A percentile compares a stretch with the other conserved stretches of the same genome.
Conservation (phyloP, 306 rosid species). For the Oemleria cerasiformis region DNA sequence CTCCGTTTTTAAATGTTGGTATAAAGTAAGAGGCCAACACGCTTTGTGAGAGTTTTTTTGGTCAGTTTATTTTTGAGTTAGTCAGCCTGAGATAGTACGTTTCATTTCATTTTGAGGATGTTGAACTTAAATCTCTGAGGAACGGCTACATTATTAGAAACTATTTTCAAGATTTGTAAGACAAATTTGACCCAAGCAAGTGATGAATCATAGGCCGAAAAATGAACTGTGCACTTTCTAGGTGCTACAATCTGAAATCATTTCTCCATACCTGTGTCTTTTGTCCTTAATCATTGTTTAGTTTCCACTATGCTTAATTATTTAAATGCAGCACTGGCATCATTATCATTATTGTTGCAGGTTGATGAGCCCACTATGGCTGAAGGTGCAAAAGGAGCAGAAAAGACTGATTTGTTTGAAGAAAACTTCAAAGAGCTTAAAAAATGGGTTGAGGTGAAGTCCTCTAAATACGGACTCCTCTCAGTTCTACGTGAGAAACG, state of each 20-base stretch:
- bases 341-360: constrained; percentile 33
- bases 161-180: background rate
- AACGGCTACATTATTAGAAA: background rate
- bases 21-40: constrained; percentile 8
- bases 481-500: constrained; percentile 73
- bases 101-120: background rate
- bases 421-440: constrained; percentile 71
- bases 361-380: constrained; percentile 27
- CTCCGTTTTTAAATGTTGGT: constrained; percentile 3
- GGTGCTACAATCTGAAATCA: background rate
- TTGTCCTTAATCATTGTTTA: background rate
- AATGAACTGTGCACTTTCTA: too few species aligned
- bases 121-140: background rate
- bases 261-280: background rate
- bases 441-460: constrained; percentile 85
- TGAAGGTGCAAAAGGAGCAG: constrained; percentile 42
- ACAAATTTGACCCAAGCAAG: too few species aligned
- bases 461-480: constrained; percentile 75
- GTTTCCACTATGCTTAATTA: background rate
- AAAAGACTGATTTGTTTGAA: constrained; percentile 55
- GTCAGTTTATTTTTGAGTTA: background rate
- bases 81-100: background rate
- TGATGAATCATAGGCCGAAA: too few species aligned
- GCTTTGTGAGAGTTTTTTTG: background rate
- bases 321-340: background rate